Base-by-base conservation (phyloP, 495 filamentous ascomycete species). In the Penicillium samsonianum region DNA sequence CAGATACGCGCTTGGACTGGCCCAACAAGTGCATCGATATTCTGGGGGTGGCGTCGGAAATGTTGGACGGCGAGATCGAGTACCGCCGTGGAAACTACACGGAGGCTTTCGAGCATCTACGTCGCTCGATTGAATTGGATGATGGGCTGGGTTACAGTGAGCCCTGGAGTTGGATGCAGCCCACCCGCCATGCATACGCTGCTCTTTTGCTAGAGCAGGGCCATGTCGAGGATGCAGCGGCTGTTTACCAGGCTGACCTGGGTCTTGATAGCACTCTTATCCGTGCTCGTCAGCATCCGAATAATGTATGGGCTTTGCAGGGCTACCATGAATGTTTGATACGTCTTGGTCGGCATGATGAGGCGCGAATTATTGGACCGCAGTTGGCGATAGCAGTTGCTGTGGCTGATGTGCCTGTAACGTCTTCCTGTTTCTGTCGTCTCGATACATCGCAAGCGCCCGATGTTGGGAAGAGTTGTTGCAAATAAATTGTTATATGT, bases 141-240 rank as follows among this genome's bases (percentile, higher is more conserved):
- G 82, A 86, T 54, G 60, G 59, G 0, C 70, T 90, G 10, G 79
- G 78, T 0, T 89, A 87, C 51, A 78, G 81, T 52, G 87, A 90
- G 65, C 87, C 87, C 1, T 88, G 84, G 85, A 79, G 81, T 1
- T 87, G 84, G 85, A 87, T 88, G 84, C 83, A 86, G 55, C 85
- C 87, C 4, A 78, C 82, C 1, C 76, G 85, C 3, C 86, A 90
- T 65, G 86, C 86, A 1, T 83, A 84, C 42, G 86, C 80, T 0
- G 87, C 86, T 4, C 73, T 90, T 1, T 67, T 86, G 20, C 65
- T 86, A 11, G 87, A 90, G 57, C 87, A 88, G 50, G 79, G 78
- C 1, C 74, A 72, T 20, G 73, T 84, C 5, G 73, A 80, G 23
- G 74, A 87, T 28, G 86, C 87, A 1, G 66, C 76, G 6, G 67